These are phyloP conservation scores for Euphorbia corollata DNA, from an alignment of 441 rosid species.

Conservation along the genomic window DNA sequence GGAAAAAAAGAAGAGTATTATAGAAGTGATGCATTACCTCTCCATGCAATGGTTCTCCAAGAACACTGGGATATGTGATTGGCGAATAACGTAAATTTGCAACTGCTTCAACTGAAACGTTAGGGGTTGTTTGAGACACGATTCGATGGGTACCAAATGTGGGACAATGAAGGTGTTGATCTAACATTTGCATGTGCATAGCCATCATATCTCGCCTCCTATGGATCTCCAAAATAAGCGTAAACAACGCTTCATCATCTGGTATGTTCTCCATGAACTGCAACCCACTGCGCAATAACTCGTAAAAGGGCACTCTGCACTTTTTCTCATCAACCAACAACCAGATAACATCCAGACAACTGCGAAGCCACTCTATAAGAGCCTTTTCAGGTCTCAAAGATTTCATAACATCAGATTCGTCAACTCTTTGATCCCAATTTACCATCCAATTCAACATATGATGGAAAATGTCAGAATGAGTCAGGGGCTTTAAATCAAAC, in stretches of 20 bases:
- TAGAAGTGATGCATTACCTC: constrained; percentile 49
- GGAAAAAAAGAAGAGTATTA: background rate
- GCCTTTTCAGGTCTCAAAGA: constrained; percentile 63
- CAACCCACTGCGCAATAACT: constrained; percentile 78
- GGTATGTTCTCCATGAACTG: constrained; percentile 95
- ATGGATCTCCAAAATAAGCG: constrained; percentile 83
- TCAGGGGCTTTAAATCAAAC: constrained; percentile 65
- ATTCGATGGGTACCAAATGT: constrained; percentile 92
- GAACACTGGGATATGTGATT: constrained; percentile 93
- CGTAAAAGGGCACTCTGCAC: constrained; percentile 92
- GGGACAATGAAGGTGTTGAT: constrained; percentile 95
- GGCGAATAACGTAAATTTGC: constrained; percentile 77
- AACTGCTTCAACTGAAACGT: constrained; percentile 59
- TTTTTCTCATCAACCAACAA: constrained; percentile 72
- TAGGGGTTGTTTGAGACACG: constrained; percentile 56
- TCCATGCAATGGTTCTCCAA: constrained; percentile 94
- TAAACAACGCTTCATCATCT: constrained; percentile 85
- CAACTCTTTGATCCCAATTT: constrained; percentile 80
- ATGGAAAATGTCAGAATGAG: constrained; percentile 70
- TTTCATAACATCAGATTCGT: constrained; percentile 51
- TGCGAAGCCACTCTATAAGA: constrained; percentile 75
- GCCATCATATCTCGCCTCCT: constrained; percentile 98
- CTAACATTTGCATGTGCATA: constrained; percentile 95
- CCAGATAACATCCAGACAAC: constrained; percentile 94
- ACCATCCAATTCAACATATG: constrained; percentile 88